Evolutionary conservation across 2,329 filamentous ascomycete species (phyloP), one percentile per base, ranked within the genome.

Genomic region (Colletotrichum karsti): DNA sequence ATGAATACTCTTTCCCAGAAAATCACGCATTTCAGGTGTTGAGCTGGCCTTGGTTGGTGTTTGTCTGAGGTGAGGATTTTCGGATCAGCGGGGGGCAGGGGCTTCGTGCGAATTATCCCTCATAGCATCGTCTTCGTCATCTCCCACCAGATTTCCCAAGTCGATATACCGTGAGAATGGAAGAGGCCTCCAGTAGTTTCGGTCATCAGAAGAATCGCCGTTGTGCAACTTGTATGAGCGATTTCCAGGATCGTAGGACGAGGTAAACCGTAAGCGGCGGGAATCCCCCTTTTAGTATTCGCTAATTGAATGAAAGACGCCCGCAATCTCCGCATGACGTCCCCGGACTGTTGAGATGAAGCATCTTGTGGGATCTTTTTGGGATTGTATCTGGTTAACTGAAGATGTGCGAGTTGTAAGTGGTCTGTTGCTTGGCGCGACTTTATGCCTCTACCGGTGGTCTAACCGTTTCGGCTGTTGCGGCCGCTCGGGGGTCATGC

Each of bases 361-460:
- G 24, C 50, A 56, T 56, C 20, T 39, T 33, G 51, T 22, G 48
- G 22, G 7, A 57, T 48, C 26, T 46, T 54, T 56, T 24, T 15
- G 30, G 8, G 26, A 6, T 50, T 50, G 51, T 57, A 50, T 28
- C 26, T 15, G n/a, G 30, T 22, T 50, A 57, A 50, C 60, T 24
- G 41, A 7, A 24, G 51, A 39, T 39, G 22, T n/a, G 28, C 15
- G 41, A 44, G 22, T 26, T 33, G n/a, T 26, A n/a, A 7, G 28
- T 33, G 28, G 30, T 33, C 13, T 7, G 18, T 53, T 53, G 46
- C 62, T 60, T 65, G 55, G 55, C 55, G 62, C 18, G 44, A 46
- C 44, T 20, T 60, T 41, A 30, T 37, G 30, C 44, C 22, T 39
- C 44, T 18, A 18, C 10, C 30, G 22, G 5, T 30, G 37, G 20